Percentiles rank a stretch among this genome's conserved stretches.
Conservation (phyloP, 768 basidiomycete genomes). For the Butyriboletus loyo region DNA sequence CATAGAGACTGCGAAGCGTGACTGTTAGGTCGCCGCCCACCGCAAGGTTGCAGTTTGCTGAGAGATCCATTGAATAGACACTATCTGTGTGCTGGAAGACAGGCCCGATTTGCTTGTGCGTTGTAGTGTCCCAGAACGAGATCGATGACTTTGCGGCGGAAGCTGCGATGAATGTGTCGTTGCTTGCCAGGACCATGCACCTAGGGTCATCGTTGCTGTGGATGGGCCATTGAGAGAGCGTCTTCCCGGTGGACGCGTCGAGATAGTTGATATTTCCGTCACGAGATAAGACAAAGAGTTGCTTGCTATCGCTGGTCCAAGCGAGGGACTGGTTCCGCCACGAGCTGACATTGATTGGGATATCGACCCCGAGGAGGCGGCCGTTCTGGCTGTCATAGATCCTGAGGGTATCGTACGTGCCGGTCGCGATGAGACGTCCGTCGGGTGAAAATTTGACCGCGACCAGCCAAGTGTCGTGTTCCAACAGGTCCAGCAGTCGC, state of each 20-base stretch:
- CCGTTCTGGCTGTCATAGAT: not conserved
- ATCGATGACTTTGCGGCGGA: not conserved
- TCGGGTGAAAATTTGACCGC: not conserved
- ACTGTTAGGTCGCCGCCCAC: not conserved
- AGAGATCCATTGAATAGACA: not conserved
- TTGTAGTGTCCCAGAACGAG: not conserved
- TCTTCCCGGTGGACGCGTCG: not conserved
- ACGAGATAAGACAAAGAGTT: not conserved
- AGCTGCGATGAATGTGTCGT: not conserved
- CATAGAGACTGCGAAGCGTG: not conserved
- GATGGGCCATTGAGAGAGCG: not conserved
- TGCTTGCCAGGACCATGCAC: not conserved
- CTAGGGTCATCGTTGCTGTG: not conserved
- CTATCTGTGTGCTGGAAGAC: not conserved
- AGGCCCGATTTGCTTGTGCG: not conserved
- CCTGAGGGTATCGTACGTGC: not conserved
- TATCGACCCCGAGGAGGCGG: not conserved
- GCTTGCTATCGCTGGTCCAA: not conserved
- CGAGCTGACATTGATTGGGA: rapidly evolving
- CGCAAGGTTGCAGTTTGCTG: not conserved
- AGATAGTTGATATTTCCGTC: not conserved
- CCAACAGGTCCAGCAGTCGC: not conserved
- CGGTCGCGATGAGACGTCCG: not conserved
- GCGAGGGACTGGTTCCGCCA: not conserved
- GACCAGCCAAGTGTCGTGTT: rapidly evolving